phyloP scores from a whole-genome alignment of 2,329 filamentous ascomycete genomes.

The Penicillium sp. region DNA sequence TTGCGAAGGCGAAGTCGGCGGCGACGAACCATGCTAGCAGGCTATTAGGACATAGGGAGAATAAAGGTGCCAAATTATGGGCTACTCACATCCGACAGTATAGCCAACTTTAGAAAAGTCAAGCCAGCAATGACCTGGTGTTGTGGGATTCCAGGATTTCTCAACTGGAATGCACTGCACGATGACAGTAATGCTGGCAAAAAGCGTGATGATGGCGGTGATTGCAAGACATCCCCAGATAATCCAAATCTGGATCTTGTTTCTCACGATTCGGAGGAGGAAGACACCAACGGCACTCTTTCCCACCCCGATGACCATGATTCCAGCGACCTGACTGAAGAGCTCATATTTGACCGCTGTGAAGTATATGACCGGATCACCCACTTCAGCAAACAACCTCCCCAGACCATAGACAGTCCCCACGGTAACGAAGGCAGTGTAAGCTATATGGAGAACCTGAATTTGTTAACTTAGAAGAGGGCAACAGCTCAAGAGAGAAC shows the following conservation, averaged over 20 bases:
- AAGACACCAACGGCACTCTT: constrained; percentile 23
- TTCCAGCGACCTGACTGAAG: constrained; percentile 23
- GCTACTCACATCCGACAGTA: constrained; percentile 24
- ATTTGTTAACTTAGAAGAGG: not conserved
- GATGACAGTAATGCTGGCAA: constrained; percentile 20
- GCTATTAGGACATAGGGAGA: not conserved
- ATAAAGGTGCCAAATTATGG: not conserved
- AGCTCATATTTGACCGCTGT: constrained; percentile 26
- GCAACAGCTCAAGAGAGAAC: not conserved
- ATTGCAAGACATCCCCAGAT: constrained; percentile 19
- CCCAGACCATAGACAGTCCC: constrained; percentile 20
- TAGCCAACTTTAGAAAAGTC: constrained; percentile 26
- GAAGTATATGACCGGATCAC: constrained; percentile 18
- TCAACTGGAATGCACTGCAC: constrained; percentile 20
- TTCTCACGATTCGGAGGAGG: constrained; percentile 24
- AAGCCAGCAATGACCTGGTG: constrained; percentile 21
- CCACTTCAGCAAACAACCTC: constrained; percentile 16
- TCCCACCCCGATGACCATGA: constrained; percentile 25
- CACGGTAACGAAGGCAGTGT: constrained; percentile 20
- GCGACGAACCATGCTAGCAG: constrained; percentile 22
- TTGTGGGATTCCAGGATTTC: constrained; percentile 19
- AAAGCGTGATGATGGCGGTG: constrained; percentile 17
- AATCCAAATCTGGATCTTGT: constrained; percentile 22
- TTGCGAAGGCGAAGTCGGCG: constrained; percentile 25
- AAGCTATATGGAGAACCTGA: constrained; percentile 18